Conservation (phyloP, 2,329 filamentous ascomycete genomes). For the Diaporthe australafricana region DNA sequence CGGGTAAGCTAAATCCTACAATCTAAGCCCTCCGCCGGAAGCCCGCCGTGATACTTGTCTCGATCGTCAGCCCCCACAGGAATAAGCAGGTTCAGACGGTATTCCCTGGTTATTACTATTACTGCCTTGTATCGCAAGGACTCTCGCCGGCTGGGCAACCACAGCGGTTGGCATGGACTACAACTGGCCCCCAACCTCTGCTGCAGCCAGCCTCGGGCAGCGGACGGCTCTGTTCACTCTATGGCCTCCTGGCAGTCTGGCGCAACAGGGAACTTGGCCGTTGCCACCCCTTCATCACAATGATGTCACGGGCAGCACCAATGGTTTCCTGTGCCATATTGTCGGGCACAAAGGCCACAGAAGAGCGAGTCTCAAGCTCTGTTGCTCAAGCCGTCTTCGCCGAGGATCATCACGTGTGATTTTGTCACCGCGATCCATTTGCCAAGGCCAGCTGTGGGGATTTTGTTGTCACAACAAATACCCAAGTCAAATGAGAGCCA, state of each 20-base stretch:
- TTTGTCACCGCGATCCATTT: conserved; percentile 1
- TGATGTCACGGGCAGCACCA: conserved; percentile 10
- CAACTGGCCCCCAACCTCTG: not conserved
- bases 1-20: conserved; percentile 27
- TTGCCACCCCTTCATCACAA: not conserved
- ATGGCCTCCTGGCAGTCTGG: not conserved
- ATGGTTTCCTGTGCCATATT: conserved; percentile 1
- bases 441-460: conserved; percentile 16
- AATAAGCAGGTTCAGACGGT: not conserved
- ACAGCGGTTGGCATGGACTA: not conserved
- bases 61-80: not conserved
- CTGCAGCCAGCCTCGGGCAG: not conserved
- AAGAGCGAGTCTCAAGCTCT: not conserved
- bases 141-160: not conserved
- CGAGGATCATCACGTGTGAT: not conserved
- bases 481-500: not conserved
- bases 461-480: not conserved
- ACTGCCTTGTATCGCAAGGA: not conserved
- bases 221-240: not conserved
- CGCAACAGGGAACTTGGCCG: not conserved
- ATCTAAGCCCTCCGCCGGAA: not conserved
- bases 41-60: not conserved
- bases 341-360: not conserved
- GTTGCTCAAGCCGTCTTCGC: not conserved
- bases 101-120: not conserved